Evolutionary conservation across 352 stramenopile species (phyloP).

Genomic region (Phytophthora vignae): DNA sequence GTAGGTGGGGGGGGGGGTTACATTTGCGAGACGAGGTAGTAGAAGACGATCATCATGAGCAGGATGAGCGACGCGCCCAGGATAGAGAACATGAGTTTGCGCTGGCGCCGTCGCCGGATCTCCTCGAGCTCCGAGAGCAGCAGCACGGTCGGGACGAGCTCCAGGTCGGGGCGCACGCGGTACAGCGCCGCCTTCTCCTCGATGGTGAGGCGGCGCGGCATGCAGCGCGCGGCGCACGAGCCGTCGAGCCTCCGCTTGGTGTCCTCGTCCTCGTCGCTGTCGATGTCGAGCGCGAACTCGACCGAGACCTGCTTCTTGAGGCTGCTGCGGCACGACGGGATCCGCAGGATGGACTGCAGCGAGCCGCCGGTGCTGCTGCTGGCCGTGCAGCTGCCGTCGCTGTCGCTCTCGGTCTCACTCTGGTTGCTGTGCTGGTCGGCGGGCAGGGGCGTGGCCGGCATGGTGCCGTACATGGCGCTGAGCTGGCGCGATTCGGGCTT

Average conservation of each 20-base stretch:
- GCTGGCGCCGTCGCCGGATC: conserved; percentile 61
- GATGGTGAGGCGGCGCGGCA: conserved; percentile 74
- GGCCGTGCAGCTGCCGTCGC: conserved; percentile 62
- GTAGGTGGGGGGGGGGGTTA: conserved; percentile 23
- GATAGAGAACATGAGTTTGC: conserved; percentile 75
- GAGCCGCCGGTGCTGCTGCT: conserved; percentile 35
- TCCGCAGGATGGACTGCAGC: conserved; percentile 77
- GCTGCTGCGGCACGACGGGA: conserved; percentile 55
- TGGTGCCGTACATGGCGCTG: conserved; percentile 51
- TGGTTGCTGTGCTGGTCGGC: conserved; percentile 48
- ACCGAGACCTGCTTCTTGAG: conserved; percentile 75
- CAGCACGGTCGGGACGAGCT: conserved; percentile 69
- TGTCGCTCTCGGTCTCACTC: conserved; percentile 86
- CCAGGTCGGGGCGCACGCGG: conserved; percentile 69
- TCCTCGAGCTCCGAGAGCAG: conserved; percentile 73
- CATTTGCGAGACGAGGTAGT: conserved; percentile 79
- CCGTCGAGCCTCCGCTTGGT: conserved; percentile 32
- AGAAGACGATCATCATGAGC: conserved; percentile 82
- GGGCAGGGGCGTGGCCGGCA: conserved; percentile 27
- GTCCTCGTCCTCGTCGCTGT: conserved; percentile 51
- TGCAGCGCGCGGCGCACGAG: conserved; percentile 55
- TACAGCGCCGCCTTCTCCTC: conserved; percentile 84
- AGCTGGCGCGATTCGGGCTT: conserved; percentile 15
- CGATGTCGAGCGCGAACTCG: conserved; percentile 71
- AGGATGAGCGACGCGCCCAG: conserved; percentile 70